Evolutionary conservation across 139 green algal species (phyloP).

Genomic region (Tetraselmis striata): DNA sequence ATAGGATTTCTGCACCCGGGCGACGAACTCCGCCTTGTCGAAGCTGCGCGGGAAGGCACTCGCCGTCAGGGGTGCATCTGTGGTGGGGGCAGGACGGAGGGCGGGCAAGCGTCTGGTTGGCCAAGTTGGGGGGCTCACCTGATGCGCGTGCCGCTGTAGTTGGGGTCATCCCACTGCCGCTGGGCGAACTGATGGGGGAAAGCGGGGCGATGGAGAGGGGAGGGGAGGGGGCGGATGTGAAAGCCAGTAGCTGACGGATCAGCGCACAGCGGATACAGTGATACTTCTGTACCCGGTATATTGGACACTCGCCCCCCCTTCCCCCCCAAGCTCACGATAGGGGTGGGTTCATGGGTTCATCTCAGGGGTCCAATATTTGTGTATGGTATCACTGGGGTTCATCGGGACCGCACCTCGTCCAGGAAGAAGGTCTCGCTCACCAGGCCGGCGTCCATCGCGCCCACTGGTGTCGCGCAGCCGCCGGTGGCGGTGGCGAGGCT

Average conservation of each 20-base stretch:
- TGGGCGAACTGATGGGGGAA: conserved; percentile 80
- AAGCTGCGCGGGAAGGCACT: not conserved
- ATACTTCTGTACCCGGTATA: not conserved
- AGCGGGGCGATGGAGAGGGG: conserved; percentile 31
- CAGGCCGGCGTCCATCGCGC: not conserved
- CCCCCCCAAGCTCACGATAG: too few relatives aligned
- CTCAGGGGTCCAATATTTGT: not conserved
- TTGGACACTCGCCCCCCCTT: too few relatives aligned
- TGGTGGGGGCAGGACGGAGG: too few relatives aligned
- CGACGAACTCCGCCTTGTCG: conserved; percentile 65
- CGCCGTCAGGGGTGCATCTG: too few relatives aligned
- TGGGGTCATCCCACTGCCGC: conserved; percentile 76
- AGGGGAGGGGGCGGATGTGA: not conserved
- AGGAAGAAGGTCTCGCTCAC: not conserved
- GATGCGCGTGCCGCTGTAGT: conserved; percentile 49
- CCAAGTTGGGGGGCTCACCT: conserved; percentile 5
- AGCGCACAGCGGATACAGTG: too few relatives aligned
- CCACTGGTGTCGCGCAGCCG: too few relatives aligned
- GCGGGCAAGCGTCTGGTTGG: too few relatives aligned
- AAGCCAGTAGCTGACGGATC: not conserved
- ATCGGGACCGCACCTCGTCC: not conserved
- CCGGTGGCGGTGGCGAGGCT: too few relatives aligned
- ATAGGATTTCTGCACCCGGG: conserved; percentile 45
- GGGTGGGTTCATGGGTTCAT: not conserved
- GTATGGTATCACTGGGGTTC: not conserved